Percentiles rank a stretch among this genome's conserved stretches.
These are phyloP conservation scores for Zarea fungicola DNA, from an alignment of 2,329 filamentous ascomycete genomes.

Conservation along the genomic window DNA sequence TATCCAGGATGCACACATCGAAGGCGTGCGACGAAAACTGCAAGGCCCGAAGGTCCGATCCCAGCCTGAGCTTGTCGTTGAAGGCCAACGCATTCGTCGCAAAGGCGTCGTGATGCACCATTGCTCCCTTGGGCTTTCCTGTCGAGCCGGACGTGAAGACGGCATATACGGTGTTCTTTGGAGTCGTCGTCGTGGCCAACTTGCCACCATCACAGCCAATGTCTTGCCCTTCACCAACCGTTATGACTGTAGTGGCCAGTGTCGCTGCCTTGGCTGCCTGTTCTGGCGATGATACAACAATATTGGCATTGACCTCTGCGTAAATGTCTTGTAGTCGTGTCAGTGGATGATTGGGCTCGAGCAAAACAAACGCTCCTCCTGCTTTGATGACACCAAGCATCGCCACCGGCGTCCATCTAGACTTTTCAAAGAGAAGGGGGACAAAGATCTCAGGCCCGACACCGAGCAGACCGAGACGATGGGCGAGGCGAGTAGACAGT, in stretches of 20 bases:
- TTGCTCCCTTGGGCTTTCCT: constrained; percentile 20
- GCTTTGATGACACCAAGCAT: constrained; percentile 28
- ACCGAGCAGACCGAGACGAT: constrained; percentile 14
- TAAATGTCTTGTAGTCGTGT: constrained; percentile 10
- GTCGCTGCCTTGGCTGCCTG: not conserved
- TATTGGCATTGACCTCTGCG: not conserved
- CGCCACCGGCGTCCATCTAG: constrained; percentile 21
- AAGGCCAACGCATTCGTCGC: constrained; percentile 7
- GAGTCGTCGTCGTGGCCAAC: not conserved
- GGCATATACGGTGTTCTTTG: constrained; percentile 15
- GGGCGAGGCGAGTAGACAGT: constrained; percentile 12
- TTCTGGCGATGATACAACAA: not conserved
- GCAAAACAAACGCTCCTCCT: constrained; percentile 28
- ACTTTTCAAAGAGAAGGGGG: constrained; percentile 25
- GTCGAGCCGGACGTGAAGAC: constrained; percentile 20
- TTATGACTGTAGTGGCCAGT: not conserved
- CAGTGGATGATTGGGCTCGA: constrained; percentile 16
- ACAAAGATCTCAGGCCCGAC: not conserved
- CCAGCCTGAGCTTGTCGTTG: constrained; percentile 11
- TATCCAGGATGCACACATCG: constrained; percentile 10
- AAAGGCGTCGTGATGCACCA: constrained; percentile 17
- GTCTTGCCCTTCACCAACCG: not conserved
- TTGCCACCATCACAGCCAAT: not conserved
- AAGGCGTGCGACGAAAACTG: constrained; percentile 18
- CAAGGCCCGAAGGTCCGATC: constrained; percentile 10